These are phyloP conservation scores for Pythium utonaiense DNA, from an alignment of 352 stramenopile species.

Conservation along the genomic window DNA sequence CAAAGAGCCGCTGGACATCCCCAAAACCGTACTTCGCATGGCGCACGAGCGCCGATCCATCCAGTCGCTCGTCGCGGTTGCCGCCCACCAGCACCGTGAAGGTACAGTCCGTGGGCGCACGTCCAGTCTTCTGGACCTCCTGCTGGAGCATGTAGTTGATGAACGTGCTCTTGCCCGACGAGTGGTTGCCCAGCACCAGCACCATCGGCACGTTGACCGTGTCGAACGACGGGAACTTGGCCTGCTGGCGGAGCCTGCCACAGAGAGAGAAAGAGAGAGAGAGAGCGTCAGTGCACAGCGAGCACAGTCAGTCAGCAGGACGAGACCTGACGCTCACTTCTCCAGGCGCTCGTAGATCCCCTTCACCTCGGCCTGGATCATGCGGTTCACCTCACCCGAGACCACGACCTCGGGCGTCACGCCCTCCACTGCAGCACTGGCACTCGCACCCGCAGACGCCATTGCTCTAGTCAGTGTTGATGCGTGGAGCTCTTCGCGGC, in stretches of 20 bases:
- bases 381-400: slow-evolving; percentile 74
- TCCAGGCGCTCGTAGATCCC: slow-evolving; percentile 71
- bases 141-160: slow-evolving; percentile 88
- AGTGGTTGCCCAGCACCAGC: slow-evolving; percentile 83
- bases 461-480: slow-evolving; percentile 10
- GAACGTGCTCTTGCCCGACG: slow-evolving; percentile 83
- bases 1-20: slow-evolving; percentile 78
- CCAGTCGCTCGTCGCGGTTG: slow-evolving; percentile 62
- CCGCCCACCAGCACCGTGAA: slow-evolving; percentile 81
- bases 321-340: slow-evolving; percentile 15
- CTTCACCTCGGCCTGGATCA: slow-evolving; percentile 77
- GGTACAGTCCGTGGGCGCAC: slow-evolving; percentile 77
- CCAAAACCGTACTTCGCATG: slow-evolving; percentile 77
- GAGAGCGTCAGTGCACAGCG: background rate
- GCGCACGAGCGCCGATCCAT: slow-evolving; percentile 67
- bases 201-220: slow-evolving; percentile 82
- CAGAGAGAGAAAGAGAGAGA: background rate
- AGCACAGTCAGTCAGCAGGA: background rate
- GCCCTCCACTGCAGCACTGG: slow-evolving; percentile 19
- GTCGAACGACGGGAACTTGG: slow-evolving; percentile 78
- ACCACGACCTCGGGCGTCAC: slow-evolving; percentile 31
- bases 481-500: background rate
- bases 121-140: slow-evolving; percentile 78
- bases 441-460: background rate
- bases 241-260: slow-evolving; percentile 48